Percentiles rank a stretch among this genome's conserved stretches.
These are phyloP conservation scores for Fusarium buxicola DNA, from an alignment of 2,329 filamentous ascomycete species.

Conservation along the genomic window DNA sequence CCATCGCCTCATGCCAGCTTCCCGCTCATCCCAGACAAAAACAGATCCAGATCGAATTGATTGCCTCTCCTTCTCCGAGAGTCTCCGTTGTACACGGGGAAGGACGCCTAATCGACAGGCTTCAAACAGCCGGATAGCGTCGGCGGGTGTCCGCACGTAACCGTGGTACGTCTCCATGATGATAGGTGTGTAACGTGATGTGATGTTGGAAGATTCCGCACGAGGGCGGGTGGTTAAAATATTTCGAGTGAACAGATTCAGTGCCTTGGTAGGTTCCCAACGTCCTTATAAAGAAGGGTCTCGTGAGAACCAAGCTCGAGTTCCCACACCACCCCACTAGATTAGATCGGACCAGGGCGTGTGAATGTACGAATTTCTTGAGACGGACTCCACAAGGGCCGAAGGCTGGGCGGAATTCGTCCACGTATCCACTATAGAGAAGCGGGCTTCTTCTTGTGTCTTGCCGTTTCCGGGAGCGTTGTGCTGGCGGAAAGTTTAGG, in stretches of 20 bases:
- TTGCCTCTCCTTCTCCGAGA: slow-evolving; percentile 97
- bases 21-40: slow-evolving; percentile 99
- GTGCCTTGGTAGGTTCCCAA: slow-evolving; percentile 29
- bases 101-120: slow-evolving; percentile 90
- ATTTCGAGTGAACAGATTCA: slow-evolving; percentile 33
- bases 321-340: slow-evolving; percentile 45
- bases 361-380: slow-evolving; percentile 38
- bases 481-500: slow-evolving; percentile 30
- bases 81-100: slow-evolving; percentile 88
- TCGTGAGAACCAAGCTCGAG: slow-evolving; percentile 40
- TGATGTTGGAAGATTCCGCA: slow-evolving; percentile 30
- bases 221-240: slow-evolving; percentile 29
- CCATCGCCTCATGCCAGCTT: slow-evolving; percentile 98
- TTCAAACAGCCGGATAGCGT: slow-evolving; percentile 99
- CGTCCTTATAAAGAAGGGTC: slow-evolving; percentile 38
- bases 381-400: slow-evolving; percentile 44
- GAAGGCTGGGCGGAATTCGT: slow-evolving; percentile 45
- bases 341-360: slow-evolving; percentile 45
- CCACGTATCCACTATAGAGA: slow-evolving; percentile 39
- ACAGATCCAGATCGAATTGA: slow-evolving; percentile 96
- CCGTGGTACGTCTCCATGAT: slow-evolving; percentile 97
- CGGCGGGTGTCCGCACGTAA: slow-evolving; percentile 92
- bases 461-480: slow-evolving; percentile 42
- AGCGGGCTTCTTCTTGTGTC: slow-evolving; percentile 35
- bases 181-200: slow-evolving; percentile 37